Evolutionary conservation across 495 filamentous ascomycete species (phyloP).

Genomic region (Talaromyces trachyspermus): DNA sequence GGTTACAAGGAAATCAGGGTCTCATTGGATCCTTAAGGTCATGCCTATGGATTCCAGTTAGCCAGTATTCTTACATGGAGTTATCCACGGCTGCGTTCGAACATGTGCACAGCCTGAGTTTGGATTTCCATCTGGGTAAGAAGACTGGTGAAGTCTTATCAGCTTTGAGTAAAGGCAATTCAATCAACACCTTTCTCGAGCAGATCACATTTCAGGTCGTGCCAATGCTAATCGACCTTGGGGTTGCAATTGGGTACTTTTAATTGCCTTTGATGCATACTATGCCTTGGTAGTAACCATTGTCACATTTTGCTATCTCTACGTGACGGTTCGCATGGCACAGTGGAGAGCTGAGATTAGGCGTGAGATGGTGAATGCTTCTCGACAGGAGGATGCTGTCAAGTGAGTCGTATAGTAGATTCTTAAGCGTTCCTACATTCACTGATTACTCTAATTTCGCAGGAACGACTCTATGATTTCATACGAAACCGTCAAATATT

Average conservation of each 20-base stretch:
- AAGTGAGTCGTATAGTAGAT: too few relatives aligned
- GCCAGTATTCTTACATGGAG: slow-evolving; percentile 93
- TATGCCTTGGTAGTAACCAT: slow-evolving; percentile 88
- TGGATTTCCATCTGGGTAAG: slow-evolving; percentile 95
- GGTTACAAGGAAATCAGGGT: slow-evolving; percentile 84
- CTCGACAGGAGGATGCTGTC: slow-evolving; percentile 89
- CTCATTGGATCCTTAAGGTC: slow-evolving; percentile 75
- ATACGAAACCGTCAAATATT: slow-evolving; percentile 98
- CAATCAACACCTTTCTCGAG: slow-evolving; percentile 95
- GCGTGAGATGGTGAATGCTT: slow-evolving; percentile 87
- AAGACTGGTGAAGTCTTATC: slow-evolving; percentile 94
- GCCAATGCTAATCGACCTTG: slow-evolving; percentile 88
- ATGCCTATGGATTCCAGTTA: slow-evolving; percentile 87
- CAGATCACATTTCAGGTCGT: slow-evolving; percentile 92
- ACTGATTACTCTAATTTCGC: not conserved
- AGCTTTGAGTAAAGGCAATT: slow-evolving; percentile 87
- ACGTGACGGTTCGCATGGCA: slow-evolving; percentile 91
- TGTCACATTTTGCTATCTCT: slow-evolving; percentile 93
- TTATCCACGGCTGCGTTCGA: slow-evolving; percentile 93
- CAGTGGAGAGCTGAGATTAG: slow-evolving; percentile 86
- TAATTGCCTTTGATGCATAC: slow-evolving; percentile 71
- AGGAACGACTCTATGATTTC: slow-evolving; percentile 95
- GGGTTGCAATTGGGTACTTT: slow-evolving; percentile 82
- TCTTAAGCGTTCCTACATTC: too few relatives aligned
- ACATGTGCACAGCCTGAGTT: slow-evolving; percentile 87